Percentiles rank a stretch among this genome's conserved stretches.
Evolutionary conservation across 768 basidiomycete species (phyloP).

Genomic region (Rhodosporidiobolus sp.): DNA sequence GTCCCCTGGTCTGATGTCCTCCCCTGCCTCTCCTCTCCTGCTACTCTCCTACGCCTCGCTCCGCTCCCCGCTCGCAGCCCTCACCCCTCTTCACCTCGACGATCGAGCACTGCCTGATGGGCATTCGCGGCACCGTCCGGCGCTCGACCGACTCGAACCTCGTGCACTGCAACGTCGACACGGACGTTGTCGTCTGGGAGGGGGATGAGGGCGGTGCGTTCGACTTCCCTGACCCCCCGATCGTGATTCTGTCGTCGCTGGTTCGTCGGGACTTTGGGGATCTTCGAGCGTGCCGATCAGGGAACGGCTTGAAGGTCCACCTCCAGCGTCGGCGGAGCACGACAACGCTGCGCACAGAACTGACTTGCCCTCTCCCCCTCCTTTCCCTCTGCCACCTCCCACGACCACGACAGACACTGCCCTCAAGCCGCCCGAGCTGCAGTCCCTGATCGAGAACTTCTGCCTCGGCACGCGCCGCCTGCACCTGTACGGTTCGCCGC

Average conservation of each 20-base stretch:
- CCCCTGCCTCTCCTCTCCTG: neutral
- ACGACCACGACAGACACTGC: constrained; percentile 59
- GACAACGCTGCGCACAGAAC: neutral
- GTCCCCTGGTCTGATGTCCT: neutral
- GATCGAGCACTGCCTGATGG: constrained; percentile 95
- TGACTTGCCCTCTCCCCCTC: neutral
- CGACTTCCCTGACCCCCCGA: neutral
- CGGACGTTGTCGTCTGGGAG: constrained; percentile 96
- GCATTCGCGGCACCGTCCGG: constrained; percentile 92
- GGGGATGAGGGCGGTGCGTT: constrained; percentile 63
- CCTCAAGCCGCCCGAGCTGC: constrained; percentile 90
- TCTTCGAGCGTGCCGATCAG: no score
- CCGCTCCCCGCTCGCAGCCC: constrained; percentile 54
- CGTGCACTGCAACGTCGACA: constrained; percentile 97
- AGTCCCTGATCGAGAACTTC: constrained; percentile 94
- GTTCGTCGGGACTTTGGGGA: no score
- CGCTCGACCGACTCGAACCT: constrained; percentile 93
- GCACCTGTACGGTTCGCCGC: constrained; percentile 75
- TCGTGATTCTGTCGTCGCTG: neutral
- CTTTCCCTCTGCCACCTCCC: neutral
- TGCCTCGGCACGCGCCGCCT: constrained; percentile 88
- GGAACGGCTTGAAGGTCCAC: no score
- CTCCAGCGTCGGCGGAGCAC: neutral
- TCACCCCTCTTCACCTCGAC: constrained; percentile 81
- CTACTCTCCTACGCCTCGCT: no score